These are phyloP conservation scores for Thraustochytrium sp. DNA, from an alignment of 352 stramenopile species.

Conservation along the genomic window DNA sequence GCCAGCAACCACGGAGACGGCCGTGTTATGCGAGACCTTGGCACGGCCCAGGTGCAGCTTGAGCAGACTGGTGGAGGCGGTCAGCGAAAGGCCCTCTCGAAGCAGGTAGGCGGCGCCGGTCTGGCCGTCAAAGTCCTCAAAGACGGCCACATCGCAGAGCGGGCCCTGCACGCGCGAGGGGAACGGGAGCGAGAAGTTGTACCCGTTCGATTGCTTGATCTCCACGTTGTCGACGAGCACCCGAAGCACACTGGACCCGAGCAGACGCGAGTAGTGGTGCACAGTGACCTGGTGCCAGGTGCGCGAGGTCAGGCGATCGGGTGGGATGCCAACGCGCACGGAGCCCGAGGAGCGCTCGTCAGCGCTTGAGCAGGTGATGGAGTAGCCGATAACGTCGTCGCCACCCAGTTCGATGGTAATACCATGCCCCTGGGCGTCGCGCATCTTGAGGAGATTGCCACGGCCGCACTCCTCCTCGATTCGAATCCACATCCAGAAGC, in stretches of 20 bases:
- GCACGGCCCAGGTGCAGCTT: not conserved
- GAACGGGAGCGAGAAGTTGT: constrained; percentile 2
- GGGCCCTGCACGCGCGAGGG: not conserved
- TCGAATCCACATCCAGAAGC: constrained; percentile 19
- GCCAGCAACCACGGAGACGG: not conserved
- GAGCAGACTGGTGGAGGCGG: not conserved
- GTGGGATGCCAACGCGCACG: not conserved
- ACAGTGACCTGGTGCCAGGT: constrained; percentile 30
- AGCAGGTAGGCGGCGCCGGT: constrained; percentile 11
- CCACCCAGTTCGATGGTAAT: not conserved
- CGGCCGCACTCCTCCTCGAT: constrained; percentile 8
- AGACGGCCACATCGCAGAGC: not conserved
- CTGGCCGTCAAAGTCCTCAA: constrained; percentile 38
- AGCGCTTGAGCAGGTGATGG: not conserved
- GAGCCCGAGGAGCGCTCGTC: not conserved
- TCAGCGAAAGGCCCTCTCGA: not conserved
- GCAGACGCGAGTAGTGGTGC: constrained; percentile 9
- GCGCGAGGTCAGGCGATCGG: not conserved
- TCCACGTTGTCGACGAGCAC: constrained; percentile 19
- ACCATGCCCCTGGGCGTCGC: not conserved
- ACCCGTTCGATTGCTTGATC: constrained; percentile 31
- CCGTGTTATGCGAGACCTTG: not conserved
- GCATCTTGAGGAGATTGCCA: constrained; percentile 5
- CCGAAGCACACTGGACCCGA: constrained; percentile 3
- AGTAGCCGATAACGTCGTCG: constrained; percentile 39